Conservation (phyloP, 2,329 filamentous ascomycete genomes). For the Trichophyton equinum region DNA sequence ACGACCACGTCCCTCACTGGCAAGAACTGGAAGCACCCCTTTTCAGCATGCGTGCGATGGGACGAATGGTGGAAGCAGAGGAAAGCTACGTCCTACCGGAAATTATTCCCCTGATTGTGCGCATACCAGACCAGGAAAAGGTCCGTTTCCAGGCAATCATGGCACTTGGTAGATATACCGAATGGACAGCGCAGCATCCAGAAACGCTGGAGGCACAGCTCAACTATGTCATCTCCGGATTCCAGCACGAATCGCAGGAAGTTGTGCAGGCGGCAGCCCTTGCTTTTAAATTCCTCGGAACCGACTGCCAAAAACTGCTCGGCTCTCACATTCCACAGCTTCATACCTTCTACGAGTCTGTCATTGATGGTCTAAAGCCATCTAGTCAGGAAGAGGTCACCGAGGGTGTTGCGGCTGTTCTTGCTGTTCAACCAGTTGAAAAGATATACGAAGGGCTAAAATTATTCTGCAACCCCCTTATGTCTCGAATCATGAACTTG, state of each 20-base stretch:
- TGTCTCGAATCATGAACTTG: conserved; percentile 71
- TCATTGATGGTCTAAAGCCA: conserved; percentile 73
- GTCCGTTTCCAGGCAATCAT: conserved; percentile 97
- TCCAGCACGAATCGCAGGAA: conserved; percentile 76
- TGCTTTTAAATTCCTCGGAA: conserved; percentile 94
- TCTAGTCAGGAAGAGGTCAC: conserved; percentile 91
- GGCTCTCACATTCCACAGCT: conserved; percentile 73
- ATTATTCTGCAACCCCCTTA: conserved; percentile 82
- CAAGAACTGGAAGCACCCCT: conserved; percentile 90
- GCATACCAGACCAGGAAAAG: conserved; percentile 92
- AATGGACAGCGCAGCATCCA: conserved; percentile 91
- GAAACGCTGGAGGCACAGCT: conserved; percentile 87
- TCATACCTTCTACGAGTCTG: conserved; percentile 82
- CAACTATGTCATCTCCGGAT: conserved; percentile 88
- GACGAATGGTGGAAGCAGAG: conserved; percentile 83
- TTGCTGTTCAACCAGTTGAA: conserved; percentile 68
- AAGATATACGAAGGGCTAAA: conserved; percentile 79
- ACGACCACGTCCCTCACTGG: conserved; percentile 76
- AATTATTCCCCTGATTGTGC: conserved; percentile 83
- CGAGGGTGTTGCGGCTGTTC: conserved; percentile 83
- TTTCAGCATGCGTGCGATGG: conserved; percentile 91
- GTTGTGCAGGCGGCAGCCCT: conserved; percentile 84
- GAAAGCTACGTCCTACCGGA: conserved; percentile 79
- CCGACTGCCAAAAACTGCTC: conserved; percentile 79
- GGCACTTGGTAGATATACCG: conserved; percentile 90